Evolutionary conservation across 306 rosid genomes (phyloP).

Genomic region (Luffa acutangula): DNA sequence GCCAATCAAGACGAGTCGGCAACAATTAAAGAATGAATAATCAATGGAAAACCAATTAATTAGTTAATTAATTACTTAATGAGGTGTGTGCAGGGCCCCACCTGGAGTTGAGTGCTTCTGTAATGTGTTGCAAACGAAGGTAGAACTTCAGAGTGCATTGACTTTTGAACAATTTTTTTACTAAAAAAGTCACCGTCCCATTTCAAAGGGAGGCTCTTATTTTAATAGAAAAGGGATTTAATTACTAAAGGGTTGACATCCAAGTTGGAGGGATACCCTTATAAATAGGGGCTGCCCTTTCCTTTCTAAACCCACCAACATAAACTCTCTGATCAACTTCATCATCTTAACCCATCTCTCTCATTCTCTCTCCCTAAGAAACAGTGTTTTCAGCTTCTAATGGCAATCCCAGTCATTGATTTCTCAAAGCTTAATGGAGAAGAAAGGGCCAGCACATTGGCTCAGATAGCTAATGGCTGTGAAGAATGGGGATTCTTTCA

Average conservation of each 20-base stretch:
- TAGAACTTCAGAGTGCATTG: conserved; percentile 11
- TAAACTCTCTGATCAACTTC: not conserved
- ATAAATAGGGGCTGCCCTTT: conserved; percentile 39
- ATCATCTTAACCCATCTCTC: not conserved
- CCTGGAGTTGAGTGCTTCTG: conserved; percentile 7
- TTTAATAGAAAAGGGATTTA: conserved; percentile 4
- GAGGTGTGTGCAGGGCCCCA: not conserved
- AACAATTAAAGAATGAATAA: not conserved
- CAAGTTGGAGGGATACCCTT: conserved; percentile 42
- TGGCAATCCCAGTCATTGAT: conserved; percentile 93
- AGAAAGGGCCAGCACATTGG: conserved; percentile 70
- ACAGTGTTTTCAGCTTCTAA: conserved; percentile 12
- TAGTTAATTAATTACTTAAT: not conserved
- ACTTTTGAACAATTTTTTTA: not conserved
- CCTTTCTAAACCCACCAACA: not conserved
- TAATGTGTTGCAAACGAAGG: conserved; percentile 10
- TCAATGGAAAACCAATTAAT: not conserved
- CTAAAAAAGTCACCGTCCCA: conserved; percentile 51
- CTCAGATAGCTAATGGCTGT: conserved; percentile 76
- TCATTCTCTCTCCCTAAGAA: not conserved
- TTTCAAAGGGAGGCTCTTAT: not conserved
- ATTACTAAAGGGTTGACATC: conserved; percentile 29
- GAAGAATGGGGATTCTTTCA: conserved; percentile 99
- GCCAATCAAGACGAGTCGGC: not conserved
- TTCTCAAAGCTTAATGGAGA: conserved; percentile 79